A percentile compares a stretch with the other conserved stretches of the same genome.
These are phyloP conservation scores for Penicillium longicatenatum DNA, from an alignment of 495 filamentous ascomycete species.

Conservation along the genomic window DNA sequence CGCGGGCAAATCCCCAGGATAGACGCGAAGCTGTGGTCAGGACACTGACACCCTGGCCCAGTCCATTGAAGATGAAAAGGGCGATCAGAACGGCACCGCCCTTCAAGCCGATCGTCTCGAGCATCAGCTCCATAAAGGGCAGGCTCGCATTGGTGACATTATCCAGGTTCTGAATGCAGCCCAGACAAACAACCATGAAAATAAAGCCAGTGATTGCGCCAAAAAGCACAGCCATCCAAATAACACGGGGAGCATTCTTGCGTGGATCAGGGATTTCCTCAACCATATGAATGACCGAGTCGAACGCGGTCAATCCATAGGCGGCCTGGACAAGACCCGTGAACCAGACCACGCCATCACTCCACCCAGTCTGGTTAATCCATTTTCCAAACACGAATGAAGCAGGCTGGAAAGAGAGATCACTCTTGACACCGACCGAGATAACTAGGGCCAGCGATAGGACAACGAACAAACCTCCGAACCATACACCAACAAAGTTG, in stretches of 20 bases:
- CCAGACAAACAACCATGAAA: conserved; percentile 74
- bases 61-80: conserved; percentile 52
- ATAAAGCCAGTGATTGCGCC: conserved; percentile 65
- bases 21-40: conserved; percentile 54
- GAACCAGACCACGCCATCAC: conserved; percentile 64
- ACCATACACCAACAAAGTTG: conserved; percentile 52
- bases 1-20: conserved; percentile 60
- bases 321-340: conserved; percentile 63
- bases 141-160: conserved; percentile 53
- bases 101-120: conserved; percentile 42
- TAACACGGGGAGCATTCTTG: conserved; percentile 42
- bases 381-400: conserved; percentile 59
- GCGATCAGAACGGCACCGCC: conserved; percentile 41
- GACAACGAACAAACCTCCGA: conserved; percentile 45
- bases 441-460: conserved; percentile 48
- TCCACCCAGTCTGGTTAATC: conserved; percentile 64
- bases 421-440: conserved; percentile 39
- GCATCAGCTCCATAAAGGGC: conserved; percentile 49
- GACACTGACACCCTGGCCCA: conserved; percentile 47
- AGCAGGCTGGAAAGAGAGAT: conserved; percentile 43
- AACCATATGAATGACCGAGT: conserved; percentile 65
- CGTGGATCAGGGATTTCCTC: conserved; percentile 50
- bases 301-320: conserved; percentile 62
- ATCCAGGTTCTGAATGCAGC: conserved; percentile 66
- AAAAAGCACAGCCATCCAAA: conserved; percentile 44